Evolutionary conservation across 2,329 filamentous ascomycete genomes (phyloP).

Genomic region (Fusarium acutatum): DNA sequence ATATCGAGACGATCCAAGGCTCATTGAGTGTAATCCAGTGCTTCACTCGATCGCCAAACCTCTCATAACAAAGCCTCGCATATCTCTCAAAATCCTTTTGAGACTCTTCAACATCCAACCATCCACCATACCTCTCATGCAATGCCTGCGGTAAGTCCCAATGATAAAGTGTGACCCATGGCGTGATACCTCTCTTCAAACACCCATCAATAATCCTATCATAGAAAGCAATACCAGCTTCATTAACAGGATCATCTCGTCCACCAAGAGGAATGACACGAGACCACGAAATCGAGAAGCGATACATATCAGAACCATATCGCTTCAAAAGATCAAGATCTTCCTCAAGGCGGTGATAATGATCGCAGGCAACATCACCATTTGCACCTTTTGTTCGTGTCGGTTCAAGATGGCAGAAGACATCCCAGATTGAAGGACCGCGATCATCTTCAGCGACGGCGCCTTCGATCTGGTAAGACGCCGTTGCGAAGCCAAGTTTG

Average conservation of each 20-base stretch:
- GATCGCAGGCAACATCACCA: constrained; percentile 58
- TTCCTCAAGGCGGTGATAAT: constrained; percentile 54
- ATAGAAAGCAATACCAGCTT: constrained; percentile 68
- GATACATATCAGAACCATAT: constrained; percentile 67
- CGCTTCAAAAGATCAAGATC: constrained; percentile 68
- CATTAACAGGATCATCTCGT: constrained; percentile 68
- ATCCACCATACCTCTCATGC: constrained; percentile 49
- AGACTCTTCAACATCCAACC: constrained; percentile 44
- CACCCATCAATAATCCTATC: constrained; percentile 67
- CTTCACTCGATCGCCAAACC: constrained; percentile 53
- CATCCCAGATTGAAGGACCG: constrained; percentile 55
- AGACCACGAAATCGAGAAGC: constrained; percentile 73
- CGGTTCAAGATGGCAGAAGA: constrained; percentile 51
- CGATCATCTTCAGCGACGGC: constrained; percentile 52
- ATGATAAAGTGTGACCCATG: constrained; percentile 71
- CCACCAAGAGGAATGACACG: constrained; percentile 72
- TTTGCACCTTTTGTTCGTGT: constrained; percentile 51
- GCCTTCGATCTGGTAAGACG: constrained; percentile 57
- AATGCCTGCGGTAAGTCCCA: constrained; percentile 61
- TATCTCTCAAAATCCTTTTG: constrained; percentile 49
- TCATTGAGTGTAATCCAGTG: constrained; percentile 54
- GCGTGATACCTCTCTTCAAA: constrained; percentile 63
- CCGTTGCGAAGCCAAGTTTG: constrained; percentile 52
- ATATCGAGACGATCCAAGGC: constrained; percentile 50
- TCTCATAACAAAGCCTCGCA: constrained; percentile 48